Conservation (phyloP, 371 early-diverging fungal species). For the Coemansia sp. region DNA sequence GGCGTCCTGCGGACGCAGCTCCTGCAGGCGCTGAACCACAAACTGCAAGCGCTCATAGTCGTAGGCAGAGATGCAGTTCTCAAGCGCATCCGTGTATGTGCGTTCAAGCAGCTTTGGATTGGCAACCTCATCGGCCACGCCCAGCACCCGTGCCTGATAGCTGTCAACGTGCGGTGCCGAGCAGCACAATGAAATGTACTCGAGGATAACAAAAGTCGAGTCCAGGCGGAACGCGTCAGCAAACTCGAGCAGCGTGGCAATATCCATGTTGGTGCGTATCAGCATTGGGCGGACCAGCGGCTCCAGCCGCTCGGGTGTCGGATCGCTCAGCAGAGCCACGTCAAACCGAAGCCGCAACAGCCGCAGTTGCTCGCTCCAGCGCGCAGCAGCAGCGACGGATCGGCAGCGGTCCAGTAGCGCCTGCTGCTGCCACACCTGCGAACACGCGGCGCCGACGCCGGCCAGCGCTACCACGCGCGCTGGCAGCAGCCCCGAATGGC, state of each 20-base stretch:
- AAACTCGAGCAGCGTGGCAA: slow-evolving; percentile 45
- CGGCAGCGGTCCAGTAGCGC: slow-evolving; percentile 45
- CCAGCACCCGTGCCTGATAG: slow-evolving; percentile 45
- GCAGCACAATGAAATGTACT: slow-evolving; percentile 45
- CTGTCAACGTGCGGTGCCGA: slow-evolving; percentile 33
- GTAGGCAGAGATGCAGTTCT: slow-evolving; percentile 54
- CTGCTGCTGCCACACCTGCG: slow-evolving; percentile 48
- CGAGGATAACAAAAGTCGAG: slow-evolving; percentile 28
- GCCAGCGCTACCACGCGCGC: slow-evolving; percentile 41
- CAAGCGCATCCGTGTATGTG: slow-evolving; percentile 45
- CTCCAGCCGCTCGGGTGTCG: slow-evolving; percentile 35
- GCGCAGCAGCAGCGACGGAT: slow-evolving; percentile 40
- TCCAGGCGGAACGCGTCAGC: slow-evolving; percentile 46
- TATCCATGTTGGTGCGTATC: slow-evolving; percentile 39
- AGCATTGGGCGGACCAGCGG: slow-evolving; percentile 48
- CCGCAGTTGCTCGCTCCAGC: slow-evolving; percentile 49
- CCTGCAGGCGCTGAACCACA: slow-evolving; percentile 42
- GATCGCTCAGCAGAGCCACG: slow-evolving; percentile 27
- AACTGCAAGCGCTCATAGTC: slow-evolving; percentile 57
- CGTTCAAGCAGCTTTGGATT: slow-evolving; percentile 50
- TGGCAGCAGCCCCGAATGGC: slow-evolving; percentile 37
- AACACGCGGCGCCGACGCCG: slow-evolving; percentile 42
- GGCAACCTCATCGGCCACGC: slow-evolving; percentile 37
- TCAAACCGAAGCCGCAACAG: slow-evolving; percentile 39
- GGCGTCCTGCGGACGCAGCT: slow-evolving; percentile 34